Conservation (phyloP, 1,284 basidiomycete genomes). For the Pyrrhoderma lamaoense region DNA sequence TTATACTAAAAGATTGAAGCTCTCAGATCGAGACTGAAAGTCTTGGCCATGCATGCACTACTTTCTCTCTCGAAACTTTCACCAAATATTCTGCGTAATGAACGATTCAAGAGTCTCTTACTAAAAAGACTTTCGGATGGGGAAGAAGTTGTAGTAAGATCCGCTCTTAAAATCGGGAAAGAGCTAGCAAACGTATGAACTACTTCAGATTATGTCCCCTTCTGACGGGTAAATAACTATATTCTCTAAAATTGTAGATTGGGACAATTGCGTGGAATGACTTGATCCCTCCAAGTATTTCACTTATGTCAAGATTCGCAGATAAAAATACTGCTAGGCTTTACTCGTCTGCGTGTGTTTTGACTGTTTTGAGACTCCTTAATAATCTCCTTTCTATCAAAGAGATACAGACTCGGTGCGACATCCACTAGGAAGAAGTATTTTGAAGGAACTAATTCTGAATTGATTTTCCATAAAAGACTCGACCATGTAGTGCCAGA, state of each 20-base stretch:
- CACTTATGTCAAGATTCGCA: constrained; percentile 3
- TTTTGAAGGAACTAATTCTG: no score
- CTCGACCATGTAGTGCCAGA: background rate
- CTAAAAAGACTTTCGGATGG: constrained; percentile 41
- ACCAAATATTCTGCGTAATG: constrained; percentile 35
- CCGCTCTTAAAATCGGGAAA: constrained; percentile 33
- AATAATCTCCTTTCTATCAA: no score
- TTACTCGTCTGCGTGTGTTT: constrained; percentile 8
- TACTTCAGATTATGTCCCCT: no score
- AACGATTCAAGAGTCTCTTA: constrained; percentile 35
- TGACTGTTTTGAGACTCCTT: background rate
- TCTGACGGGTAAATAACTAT: no score
- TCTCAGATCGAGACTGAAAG: constrained; percentile 47
- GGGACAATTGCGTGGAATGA: background rate
- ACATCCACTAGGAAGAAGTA: no score
- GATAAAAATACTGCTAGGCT: constrained; percentile 6
- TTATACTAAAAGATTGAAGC: background rate
- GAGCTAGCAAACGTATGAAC: constrained; percentile 2
- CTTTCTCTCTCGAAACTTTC: constrained; percentile 45
- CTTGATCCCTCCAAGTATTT: background rate
- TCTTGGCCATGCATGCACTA: constrained; percentile 53
- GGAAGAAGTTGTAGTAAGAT: constrained; percentile 38
- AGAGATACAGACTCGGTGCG: no score
- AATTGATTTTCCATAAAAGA: no score
- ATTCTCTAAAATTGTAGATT: no score